phyloP scores from a whole-genome alignment of 805 yeast genomes.

The Wickerhamomyces alni region DNA sequence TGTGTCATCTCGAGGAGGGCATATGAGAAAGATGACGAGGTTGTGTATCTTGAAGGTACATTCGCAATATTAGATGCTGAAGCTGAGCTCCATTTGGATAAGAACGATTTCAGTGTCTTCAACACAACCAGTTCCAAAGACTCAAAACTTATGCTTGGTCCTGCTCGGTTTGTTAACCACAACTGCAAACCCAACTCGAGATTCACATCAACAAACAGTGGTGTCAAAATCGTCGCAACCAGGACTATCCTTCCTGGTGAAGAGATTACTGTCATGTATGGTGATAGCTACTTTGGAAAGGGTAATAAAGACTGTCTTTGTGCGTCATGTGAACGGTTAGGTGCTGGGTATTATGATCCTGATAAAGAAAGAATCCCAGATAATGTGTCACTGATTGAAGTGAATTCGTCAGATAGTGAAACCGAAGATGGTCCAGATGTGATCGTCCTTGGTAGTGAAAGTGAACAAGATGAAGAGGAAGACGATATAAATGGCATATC shows the following conservation, averaged over 20 bases:
- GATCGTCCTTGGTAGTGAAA: conserved; percentile 1
- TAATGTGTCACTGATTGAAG: conserved; percentile 3
- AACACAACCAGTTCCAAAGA: conserved; percentile 26
- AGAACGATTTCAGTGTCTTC: conserved; percentile 39
- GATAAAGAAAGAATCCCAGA: conserved; percentile 7
- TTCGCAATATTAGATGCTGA: conserved; percentile 28
- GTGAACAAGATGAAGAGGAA: not conserved
- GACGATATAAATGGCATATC: not conserved
- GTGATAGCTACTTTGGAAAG: conserved; percentile 37
- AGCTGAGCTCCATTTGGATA: conserved; percentile 27
- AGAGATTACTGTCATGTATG: conserved; percentile 39
- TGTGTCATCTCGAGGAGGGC: conserved; percentile 32
- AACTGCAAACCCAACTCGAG: conserved; percentile 39
- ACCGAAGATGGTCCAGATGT: conserved; percentile 1
- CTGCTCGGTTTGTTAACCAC: conserved; percentile 42
- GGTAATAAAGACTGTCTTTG: conserved; percentile 38
- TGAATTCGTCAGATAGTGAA: conserved; percentile 2
- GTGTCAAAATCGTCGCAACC: conserved; percentile 28
- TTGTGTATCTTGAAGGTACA: conserved; percentile 31
- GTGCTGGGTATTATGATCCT: conserved; percentile 26
- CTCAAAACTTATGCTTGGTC: conserved; percentile 40
- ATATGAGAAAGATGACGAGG: conserved; percentile 25
- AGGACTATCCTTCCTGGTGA: conserved; percentile 35
- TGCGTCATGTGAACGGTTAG: conserved; percentile 32
- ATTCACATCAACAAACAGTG: conserved; percentile 25